These are phyloP conservation scores for Neurospora sp. DNA, from an alignment of 495 filamentous ascomycete genomes.

Conservation along the genomic window DNA sequence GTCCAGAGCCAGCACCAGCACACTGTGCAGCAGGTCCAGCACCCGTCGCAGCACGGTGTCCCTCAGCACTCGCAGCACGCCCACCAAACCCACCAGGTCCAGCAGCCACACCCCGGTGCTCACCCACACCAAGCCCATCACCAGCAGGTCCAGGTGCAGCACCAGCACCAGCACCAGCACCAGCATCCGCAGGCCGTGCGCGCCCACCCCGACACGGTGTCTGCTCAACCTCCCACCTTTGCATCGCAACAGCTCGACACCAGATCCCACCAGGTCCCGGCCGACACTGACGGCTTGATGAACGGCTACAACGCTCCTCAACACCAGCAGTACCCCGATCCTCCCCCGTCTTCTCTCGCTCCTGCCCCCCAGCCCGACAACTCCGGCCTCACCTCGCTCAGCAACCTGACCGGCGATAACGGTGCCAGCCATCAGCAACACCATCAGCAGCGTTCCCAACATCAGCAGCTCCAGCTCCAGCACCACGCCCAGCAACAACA, in stretches of 20 bases:
- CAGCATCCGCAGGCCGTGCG: conserved; percentile 21
- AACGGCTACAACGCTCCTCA: conserved; percentile 20
- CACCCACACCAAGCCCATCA: conserved; percentile 1
- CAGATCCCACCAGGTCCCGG: conserved; percentile 20
- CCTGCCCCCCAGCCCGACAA: conserved; percentile 16
- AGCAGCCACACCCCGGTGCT: conserved; percentile 4
- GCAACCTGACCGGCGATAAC: conserved; percentile 13
- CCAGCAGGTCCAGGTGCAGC: not conserved
- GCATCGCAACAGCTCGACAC: conserved; percentile 23
- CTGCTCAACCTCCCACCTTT: conserved; percentile 13
- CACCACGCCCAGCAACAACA: conserved; percentile 8
- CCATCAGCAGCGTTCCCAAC: conserved; percentile 12
- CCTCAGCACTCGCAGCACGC: not conserved
- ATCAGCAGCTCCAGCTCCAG: conserved; percentile 7
- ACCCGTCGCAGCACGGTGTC: not conserved
- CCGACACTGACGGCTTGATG: conserved; percentile 21
- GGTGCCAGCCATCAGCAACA: conserved; percentile 6
- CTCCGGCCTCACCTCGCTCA: conserved; percentile 14
- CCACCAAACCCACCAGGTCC: conserved; percentile 4
- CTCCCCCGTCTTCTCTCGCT: conserved; percentile 13
- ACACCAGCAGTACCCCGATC: conserved; percentile 22
- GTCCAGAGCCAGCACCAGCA: conserved; percentile 13
- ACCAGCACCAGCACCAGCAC: not conserved
- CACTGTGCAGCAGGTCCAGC: conserved; percentile 1
- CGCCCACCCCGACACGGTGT: conserved; percentile 22